These are phyloP conservation scores for Xylariaceae sp. DNA, from an alignment of 2,329 filamentous ascomycete species.

Conservation along the genomic window DNA sequence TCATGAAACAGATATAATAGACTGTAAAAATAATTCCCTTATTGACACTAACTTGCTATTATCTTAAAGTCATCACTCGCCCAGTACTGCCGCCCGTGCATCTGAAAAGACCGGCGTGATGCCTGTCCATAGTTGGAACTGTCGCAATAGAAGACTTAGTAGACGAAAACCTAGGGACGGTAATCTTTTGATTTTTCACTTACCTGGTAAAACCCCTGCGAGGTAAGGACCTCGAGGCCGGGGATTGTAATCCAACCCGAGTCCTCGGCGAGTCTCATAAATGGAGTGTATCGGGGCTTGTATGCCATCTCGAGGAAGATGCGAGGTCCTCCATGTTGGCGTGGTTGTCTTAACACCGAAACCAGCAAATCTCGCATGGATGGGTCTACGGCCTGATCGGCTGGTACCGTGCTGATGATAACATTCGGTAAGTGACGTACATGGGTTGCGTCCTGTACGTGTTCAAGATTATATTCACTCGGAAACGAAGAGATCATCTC, in stretches of 20 bases:
- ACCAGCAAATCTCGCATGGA: conserved; percentile 69
- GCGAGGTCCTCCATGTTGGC: conserved; percentile 47
- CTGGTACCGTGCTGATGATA: conserved; percentile 89
- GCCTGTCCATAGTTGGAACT: conserved; percentile 86
- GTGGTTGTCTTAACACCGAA: conserved; percentile 53
- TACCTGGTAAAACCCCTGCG: conserved; percentile 89
- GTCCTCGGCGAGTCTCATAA: conserved; percentile 83
- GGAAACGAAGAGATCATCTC: conserved; percentile 76
- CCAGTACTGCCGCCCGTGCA: conserved; percentile 67
- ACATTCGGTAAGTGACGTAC: conserved; percentile 64
- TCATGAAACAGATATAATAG: not conserved
- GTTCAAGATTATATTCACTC: conserved; percentile 69
- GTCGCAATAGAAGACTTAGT: conserved; percentile 19
- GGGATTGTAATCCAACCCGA: conserved; percentile 83
- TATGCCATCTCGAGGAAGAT: conserved; percentile 96
- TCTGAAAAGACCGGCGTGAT: conserved; percentile 75
- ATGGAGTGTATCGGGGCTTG: conserved; percentile 79
- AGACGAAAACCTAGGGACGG: not conserved
- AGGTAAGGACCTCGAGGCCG: conserved; percentile 86
- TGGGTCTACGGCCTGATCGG: conserved; percentile 80
- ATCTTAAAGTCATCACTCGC: conserved; percentile 33
- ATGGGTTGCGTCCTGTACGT: conserved; percentile 57
- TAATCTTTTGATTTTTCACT: conserved; percentile 36
- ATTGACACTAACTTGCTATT: not conserved
- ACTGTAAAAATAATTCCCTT: not conserved